Evolutionary conservation across 306 rosid genomes (phyloP).

Genomic region (Prunus kanzakura): DNA sequence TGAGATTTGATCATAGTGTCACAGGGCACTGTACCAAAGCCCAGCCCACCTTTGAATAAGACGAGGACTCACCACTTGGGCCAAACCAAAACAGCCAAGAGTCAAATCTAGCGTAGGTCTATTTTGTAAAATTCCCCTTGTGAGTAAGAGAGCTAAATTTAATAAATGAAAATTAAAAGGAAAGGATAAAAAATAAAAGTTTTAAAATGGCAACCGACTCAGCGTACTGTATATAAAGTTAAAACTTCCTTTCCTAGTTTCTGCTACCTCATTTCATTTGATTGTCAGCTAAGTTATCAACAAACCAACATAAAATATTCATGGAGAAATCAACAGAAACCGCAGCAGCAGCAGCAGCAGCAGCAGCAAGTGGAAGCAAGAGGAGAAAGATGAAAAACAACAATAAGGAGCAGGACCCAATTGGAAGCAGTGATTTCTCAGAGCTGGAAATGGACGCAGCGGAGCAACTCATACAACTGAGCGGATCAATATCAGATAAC

Average conservation of each 20-base stretch:
- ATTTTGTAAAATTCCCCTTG: no score
- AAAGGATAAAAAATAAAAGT: no score
- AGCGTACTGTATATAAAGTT: not conserved
- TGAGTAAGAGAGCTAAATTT: no score
- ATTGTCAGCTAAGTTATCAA: not conserved
- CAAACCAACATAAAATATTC: no score
- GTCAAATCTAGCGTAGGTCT: no score
- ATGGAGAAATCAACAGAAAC: no score
- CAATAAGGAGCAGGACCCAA: not conserved
- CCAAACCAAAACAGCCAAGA: no score
- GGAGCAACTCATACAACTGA: not conserved
- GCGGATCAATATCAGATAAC: not conserved
- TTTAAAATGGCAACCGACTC: not conserved
- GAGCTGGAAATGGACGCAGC: not conserved
- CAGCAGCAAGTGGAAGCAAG: not conserved
- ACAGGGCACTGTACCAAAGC: no score
- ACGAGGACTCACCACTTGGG: no score
- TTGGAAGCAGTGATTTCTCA: not conserved
- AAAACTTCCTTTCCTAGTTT: not conserved
- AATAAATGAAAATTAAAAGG: no score
- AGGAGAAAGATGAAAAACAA: not conserved
- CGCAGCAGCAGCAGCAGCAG: not conserved
- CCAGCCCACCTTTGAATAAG: no score
- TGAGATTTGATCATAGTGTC: no score
- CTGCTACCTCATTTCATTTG: not conserved